A percentile compares a stretch with the other conserved stretches of the same genome.
phyloP scores from a whole-genome alignment of 164 flowering plant species.

The Aristolochia fimbriata region DNA sequence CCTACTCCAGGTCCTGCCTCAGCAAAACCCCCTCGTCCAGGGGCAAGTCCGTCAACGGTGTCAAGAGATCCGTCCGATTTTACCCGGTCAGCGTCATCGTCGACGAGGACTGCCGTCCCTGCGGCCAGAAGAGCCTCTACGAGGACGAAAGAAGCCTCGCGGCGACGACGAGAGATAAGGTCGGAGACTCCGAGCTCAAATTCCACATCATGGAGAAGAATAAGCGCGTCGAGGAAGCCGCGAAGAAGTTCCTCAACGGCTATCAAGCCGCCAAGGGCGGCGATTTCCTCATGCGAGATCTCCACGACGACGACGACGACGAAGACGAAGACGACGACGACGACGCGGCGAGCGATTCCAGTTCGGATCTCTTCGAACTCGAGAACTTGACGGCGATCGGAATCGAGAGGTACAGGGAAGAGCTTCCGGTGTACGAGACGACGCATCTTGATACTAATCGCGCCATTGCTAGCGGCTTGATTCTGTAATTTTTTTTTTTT shows the following conservation, averaged over 20 bases:
- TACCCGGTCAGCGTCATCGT: slow-evolving; percentile 61
- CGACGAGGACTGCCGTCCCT: slow-evolving; percentile 49
- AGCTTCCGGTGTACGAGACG: slow-evolving; percentile 87
- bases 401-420: slow-evolving; percentile 54
- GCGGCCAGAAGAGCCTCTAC: slow-evolving; percentile 39
- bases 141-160: slow-evolving; percentile 15
- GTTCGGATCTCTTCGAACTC: slow-evolving; percentile 91
- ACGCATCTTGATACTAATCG: slow-evolving; percentile 62
- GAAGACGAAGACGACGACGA: slow-evolving; percentile 50
- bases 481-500: slow-evolving; percentile 27
- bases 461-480: slow-evolving; percentile 58
- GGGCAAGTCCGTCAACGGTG: slow-evolving; percentile 25
- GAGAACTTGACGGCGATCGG: slow-evolving; percentile 65
- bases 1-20: slow-evolving; percentile 75
- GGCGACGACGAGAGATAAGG: slow-evolving; percentile 8
- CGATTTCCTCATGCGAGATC: slow-evolving; percentile 9
- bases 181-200: slow-evolving; percentile 15
- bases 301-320: slow-evolving; percentile 2
- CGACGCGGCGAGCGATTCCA: slow-evolving; percentile 72
- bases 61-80: slow-evolving; percentile 67
- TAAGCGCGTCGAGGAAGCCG: slow-evolving; percentile 37
- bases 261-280: slow-evolving; percentile 25
- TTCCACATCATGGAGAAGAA: slow-evolving; percentile 29
- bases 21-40: slow-evolving; percentile 61
- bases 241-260: slow-evolving; percentile 33